Evolutionary conservation across 108 stramenopile genomes (phyloP).

Genomic region (Ochromonas danica): DNA sequence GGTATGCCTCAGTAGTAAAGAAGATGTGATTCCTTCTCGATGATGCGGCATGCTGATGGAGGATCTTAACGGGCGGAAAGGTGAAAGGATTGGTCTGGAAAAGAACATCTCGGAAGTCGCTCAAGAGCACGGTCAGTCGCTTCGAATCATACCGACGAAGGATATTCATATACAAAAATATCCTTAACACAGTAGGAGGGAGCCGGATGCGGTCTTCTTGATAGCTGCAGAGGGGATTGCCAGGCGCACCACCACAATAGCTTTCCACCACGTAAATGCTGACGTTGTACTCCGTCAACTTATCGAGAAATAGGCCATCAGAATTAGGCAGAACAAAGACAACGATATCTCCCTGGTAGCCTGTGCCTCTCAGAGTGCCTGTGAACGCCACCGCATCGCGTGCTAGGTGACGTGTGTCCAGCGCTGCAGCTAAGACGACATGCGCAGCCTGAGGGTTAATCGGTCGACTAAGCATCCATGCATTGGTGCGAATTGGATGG

Average conservation of each 20-base stretch:
- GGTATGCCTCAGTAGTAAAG: neutral
- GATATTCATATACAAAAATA: neutral
- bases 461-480: no score
- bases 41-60: no score
- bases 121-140: neutral
- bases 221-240: neutral
- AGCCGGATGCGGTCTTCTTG: neutral
- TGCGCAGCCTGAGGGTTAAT: neutral
- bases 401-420: neutral
- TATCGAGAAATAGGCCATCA: neutral
- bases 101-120: constrained; percentile 19
- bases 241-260: neutral
- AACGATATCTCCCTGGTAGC: constrained; percentile 15
- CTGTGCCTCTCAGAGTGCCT: neutral
- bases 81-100: constrained; percentile 20
- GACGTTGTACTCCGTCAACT: neutral
- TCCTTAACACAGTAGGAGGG: neutral
- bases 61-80: neutral
- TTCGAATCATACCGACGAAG: neutral
- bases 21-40: neutral
- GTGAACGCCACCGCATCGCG: neutral
- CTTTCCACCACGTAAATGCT: neutral
- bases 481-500: no score
- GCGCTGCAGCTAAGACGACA: neutral
- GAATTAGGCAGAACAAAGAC: neutral